phyloP scores from a whole-genome alignment of 2,329 filamentous ascomycete genomes.

The Ciborinia camelliae region DNA sequence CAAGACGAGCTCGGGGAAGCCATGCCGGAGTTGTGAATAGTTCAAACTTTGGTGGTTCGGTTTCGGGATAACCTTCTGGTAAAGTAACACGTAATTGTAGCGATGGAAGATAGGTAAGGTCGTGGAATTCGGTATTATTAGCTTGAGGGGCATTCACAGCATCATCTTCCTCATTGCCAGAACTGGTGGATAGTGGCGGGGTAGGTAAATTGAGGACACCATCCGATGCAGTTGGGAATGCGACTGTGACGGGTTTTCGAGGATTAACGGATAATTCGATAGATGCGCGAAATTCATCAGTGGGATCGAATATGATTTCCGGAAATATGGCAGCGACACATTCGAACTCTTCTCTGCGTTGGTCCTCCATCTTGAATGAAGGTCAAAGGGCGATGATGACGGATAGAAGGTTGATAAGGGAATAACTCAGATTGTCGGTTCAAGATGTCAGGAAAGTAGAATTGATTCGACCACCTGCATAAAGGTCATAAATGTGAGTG shows the following conservation, averaged over 20 bases:
- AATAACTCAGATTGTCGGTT: slow-evolving; percentile 26
- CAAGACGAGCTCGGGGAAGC: slow-evolving; percentile 50
- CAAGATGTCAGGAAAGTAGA: neutral
- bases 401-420: neutral
- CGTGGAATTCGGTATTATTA: slow-evolving; percentile 31
- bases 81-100: slow-evolving; percentile 52
- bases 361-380: slow-evolving; percentile 57
- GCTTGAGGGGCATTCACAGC: neutral
- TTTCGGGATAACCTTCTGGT: slow-evolving; percentile 56
- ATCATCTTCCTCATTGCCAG: slow-evolving; percentile 21
- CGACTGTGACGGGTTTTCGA: slow-evolving; percentile 52
- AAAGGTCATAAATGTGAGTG: slow-evolving; percentile 19
- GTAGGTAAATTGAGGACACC: slow-evolving; percentile 33
- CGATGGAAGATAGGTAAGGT: slow-evolving; percentile 52
- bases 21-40: slow-evolving; percentile 56
- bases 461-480: neutral
- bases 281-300: slow-evolving; percentile 45
- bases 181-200: slow-evolving; percentile 30
- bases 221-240: slow-evolving; percentile 50
- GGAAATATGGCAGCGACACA: slow-evolving; percentile 63
- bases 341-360: slow-evolving; percentile 56
- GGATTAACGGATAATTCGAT: slow-evolving; percentile 58
- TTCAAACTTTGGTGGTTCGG: slow-evolving; percentile 48
- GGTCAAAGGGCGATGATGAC: slow-evolving; percentile 29
- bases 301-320: slow-evolving; percentile 51